Base-by-base conservation (phyloP, 2,329 filamentous ascomycete genomes). In the Colletotrichum cordylinicola region DNA sequence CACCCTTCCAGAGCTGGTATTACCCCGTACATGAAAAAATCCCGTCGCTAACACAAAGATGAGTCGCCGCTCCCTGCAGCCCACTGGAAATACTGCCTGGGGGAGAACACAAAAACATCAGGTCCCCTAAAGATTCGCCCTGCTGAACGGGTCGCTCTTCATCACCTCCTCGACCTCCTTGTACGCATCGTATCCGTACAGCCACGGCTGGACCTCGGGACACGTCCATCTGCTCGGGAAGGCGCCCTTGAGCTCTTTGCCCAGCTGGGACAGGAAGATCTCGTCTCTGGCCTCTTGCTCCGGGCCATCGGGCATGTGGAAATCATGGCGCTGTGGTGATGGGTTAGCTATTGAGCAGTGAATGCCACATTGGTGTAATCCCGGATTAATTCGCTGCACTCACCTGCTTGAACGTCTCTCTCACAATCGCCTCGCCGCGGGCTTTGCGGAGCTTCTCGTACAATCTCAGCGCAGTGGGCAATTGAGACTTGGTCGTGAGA, bases 211-310 rank as follows among this genome's bases (percentile, higher is more conserved):
- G 0, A 92, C 88, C 39, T 90, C 84, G 0, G 91, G 91, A 80
- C 92, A 93, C 2, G 89, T 91, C 89, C 92, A 92, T 65, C 92
- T 85, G 82, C 90, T 92, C 0, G 92, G 93, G 78, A 93, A 94
- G 2, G 89, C 87, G 2, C 86, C 87, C 52, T 86, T 83, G 4
- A 89, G 81, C 67, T 89, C 86, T 67, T 82, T 87, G 2, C 88
- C 91, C 4, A 93, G 80, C 79, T 91, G 88, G 4, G 88, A 88
- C 15, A 89, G 76, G 84, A 94, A 92, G 8, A 91, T 66, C 39
- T 87, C 81, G 78, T 94, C 92, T 62, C 93, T 85, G 27, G 84
- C 85, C 78, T 88, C 83, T 80, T 94, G 92, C 76, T 91, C 88
- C 6, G 88, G 86, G 1, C 92, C 91, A 78, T 91, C 83, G 4